phyloP scores from a whole-genome alignment of 805 yeast genomes.

The Candida endomychidarum region DNA sequence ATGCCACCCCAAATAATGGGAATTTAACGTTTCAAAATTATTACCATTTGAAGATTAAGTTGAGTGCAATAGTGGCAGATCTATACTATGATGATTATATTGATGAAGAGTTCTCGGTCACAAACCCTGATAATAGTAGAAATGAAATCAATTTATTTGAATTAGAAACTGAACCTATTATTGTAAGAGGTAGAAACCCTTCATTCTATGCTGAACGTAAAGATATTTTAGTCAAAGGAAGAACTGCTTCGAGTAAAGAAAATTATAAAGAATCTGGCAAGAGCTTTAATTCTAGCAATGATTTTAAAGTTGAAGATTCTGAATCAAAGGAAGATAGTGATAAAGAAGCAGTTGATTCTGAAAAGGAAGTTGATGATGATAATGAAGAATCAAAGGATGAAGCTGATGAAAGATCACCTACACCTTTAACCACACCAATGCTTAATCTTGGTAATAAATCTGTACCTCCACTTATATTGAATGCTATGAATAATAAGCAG shows the following conservation, averaged over 20 bases:
- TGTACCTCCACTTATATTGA: slow-evolving; percentile 16
- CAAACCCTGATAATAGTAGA: slow-evolving; percentile 20
- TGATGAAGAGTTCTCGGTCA: slow-evolving; percentile 26
- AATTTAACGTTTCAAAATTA: slow-evolving; percentile 47
- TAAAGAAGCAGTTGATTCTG: slow-evolving; percentile 14
- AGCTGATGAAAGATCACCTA: slow-evolving; percentile 4
- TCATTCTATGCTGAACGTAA: slow-evolving; percentile 56
- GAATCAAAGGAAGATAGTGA: slow-evolving; percentile 8
- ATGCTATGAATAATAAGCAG: slow-evolving; percentile 7
- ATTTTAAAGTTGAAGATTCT: slow-evolving; percentile 5
- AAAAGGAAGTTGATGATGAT: slow-evolving; percentile 10
- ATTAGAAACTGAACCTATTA: slow-evolving; percentile 44
- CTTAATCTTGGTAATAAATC: slow-evolving; percentile 2
- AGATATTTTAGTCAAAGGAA: slow-evolving; percentile 42
- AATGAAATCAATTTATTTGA: slow-evolving; percentile 34
- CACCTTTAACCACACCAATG: neutral
- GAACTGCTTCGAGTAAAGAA: slow-evolving; percentile 19
- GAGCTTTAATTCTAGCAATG: neutral
- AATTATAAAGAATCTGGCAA: slow-evolving; percentile 18
- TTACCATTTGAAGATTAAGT: slow-evolving; percentile 37
- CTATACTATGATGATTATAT: slow-evolving; percentile 38
- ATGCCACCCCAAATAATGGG: slow-evolving; percentile 54
- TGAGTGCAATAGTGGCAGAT: slow-evolving; percentile 39
- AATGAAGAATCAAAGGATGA: slow-evolving; percentile 15
- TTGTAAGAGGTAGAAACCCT: slow-evolving; percentile 62